Evolutionary conservation across 2,329 filamentous ascomycete species (phyloP).

Genomic region (Claviceps humidiphila): DNA sequence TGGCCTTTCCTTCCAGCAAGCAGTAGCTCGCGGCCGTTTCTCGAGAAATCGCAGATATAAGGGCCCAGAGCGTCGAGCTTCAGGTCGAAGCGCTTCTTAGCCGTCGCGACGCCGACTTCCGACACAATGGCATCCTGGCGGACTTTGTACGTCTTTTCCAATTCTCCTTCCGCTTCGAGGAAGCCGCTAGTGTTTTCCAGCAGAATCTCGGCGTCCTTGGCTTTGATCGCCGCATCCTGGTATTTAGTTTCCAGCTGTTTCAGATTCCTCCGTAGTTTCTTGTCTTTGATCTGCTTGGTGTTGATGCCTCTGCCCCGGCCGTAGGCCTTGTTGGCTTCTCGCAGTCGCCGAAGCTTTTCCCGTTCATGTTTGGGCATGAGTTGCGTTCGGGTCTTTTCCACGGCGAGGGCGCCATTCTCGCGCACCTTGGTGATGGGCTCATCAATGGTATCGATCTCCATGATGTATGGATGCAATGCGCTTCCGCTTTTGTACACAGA

Average conservation of each 20-base stretch:
- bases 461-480: conserved; percentile 12
- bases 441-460: conserved; percentile 25
- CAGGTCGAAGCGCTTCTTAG: conserved; percentile 86
- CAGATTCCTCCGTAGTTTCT: conserved; percentile 75
- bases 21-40: conserved; percentile 76
- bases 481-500: background rate
- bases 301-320: conserved; percentile 70
- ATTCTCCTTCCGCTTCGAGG: conserved; percentile 72
- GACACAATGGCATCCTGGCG: conserved; percentile 73
- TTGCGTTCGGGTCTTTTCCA: conserved; percentile 36
- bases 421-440: conserved; percentile 23
- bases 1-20: conserved; percentile 86
- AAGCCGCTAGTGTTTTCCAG: conserved; percentile 79
- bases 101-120: conserved; percentile 67
- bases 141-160: conserved; percentile 88
- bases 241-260: conserved; percentile 70
- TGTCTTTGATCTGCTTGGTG: conserved; percentile 65
- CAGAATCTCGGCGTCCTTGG: conserved; percentile 91
- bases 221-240: conserved; percentile 64
- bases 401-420: conserved; percentile 39
- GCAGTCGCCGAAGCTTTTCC: conserved; percentile 36
- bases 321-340: conserved; percentile 61
- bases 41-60: conserved; percentile 77
- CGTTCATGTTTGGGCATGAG: conserved; percentile 38
- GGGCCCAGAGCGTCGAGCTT: conserved; percentile 73